Conservation (phyloP, 148 eudicot species). For the Persicaria maculosa region DNA sequence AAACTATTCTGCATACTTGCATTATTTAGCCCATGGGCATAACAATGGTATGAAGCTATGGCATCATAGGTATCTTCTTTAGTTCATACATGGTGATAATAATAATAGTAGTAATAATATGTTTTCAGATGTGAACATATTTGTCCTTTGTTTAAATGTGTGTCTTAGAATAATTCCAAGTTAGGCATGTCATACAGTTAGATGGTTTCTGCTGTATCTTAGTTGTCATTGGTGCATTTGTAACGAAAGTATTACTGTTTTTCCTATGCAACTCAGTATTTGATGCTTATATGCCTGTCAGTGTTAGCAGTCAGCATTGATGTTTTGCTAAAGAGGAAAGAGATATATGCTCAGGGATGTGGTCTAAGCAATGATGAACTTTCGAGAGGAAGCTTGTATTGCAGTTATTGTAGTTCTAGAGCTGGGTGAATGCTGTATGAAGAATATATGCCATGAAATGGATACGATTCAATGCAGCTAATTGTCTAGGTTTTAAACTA, state of each 20-base stretch:
- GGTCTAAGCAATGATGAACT: background rate
- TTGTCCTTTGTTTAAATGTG: too few species aligned
- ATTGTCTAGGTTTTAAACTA: background rate
- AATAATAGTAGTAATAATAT: background rate
- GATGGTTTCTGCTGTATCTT: background rate
- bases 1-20: background rate
- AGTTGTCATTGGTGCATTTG: background rate
- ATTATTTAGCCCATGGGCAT: background rate
- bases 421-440: constrained; percentile 7
- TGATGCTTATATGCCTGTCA: background rate
- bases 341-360: background rate
- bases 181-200: background rate
- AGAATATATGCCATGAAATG: background rate
- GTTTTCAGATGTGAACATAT: too few species aligned
- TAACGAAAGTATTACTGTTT: background rate
- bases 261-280: background rate
- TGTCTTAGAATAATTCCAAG: background rate
- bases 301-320: background rate
- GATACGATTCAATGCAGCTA: background rate
- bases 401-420: constrained; percentile 3
- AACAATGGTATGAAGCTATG: background rate
- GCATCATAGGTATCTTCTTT: background rate
- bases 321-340: background rate
- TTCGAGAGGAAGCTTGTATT: background rate
- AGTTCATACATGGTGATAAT: background rate